These are phyloP conservation scores for Pseudovirgaria hyperparasitica DNA, from an alignment of 2,329 filamentous ascomycete species.

Conservation along the genomic window DNA sequence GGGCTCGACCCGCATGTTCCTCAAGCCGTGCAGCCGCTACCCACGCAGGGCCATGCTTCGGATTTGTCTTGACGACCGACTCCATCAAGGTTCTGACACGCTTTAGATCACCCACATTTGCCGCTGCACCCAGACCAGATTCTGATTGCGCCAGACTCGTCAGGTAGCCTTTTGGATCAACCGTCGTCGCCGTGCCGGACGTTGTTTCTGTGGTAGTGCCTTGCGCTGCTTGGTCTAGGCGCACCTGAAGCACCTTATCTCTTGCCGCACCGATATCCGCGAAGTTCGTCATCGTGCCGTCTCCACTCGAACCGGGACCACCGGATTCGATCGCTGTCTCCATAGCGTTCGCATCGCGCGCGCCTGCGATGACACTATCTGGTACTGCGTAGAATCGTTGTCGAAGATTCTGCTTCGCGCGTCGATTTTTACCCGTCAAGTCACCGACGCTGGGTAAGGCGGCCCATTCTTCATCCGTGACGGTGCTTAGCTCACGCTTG, in stretches of 20 bases:
- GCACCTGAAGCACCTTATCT: constrained; percentile 91
- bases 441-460: constrained; percentile 92
- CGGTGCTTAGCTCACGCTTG: constrained; percentile 75
- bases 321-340: constrained; percentile 73
- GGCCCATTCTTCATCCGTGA: constrained; percentile 94
- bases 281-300: constrained; percentile 96
- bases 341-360: constrained; percentile 66
- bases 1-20: constrained; percentile 82
- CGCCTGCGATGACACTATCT: constrained; percentile 85
- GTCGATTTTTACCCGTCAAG: constrained; percentile 83
- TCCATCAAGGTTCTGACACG: constrained; percentile 85
- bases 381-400: constrained; percentile 91
- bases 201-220: constrained; percentile 53
- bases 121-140: constrained; percentile 60
- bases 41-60: constrained; percentile 88
- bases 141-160: constrained; percentile 80
- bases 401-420: constrained; percentile 68
- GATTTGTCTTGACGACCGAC: constrained; percentile 94
- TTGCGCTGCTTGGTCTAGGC: constrained; percentile 76
- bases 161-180: constrained; percentile 91
- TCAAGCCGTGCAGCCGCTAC: constrained; percentile 88
- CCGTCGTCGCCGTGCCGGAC: constrained; percentile 72
- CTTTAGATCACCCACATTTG: constrained; percentile 84
- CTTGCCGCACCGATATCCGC: constrained; percentile 92
- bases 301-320: constrained; percentile 38